Conservation (phyloP, 129 eudicot genomes). For the Mikania micrantha region DNA sequence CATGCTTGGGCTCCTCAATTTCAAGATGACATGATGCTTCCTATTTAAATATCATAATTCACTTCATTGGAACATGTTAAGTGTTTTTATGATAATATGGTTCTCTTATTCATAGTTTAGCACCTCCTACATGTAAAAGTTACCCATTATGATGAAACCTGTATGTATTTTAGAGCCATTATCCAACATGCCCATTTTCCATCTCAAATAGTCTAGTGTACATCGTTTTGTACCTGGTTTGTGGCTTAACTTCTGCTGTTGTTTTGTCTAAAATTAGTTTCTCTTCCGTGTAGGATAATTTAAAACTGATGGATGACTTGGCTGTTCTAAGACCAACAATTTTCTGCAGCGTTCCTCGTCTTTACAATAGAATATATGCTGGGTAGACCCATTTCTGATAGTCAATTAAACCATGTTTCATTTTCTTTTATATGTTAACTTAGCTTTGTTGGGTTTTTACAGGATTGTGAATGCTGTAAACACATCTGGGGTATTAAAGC, state of each 20-base stretch:
- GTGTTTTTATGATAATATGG: neutral
- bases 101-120: neutral
- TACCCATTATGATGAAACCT: neutral
- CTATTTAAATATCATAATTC: neutral
- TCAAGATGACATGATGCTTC: neutral
- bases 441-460: constrained; percentile 8
- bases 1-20: neutral
- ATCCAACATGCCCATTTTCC: neutral
- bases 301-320: constrained; percentile 95
- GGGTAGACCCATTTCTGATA: constrained; percentile 43
- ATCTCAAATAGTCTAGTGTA: neutral
- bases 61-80: neutral
- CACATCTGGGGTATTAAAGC: constrained; percentile 68
- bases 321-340: constrained; percentile 85
- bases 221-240: neutral
- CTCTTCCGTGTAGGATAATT: constrained; percentile 62
- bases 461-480: constrained; percentile 89
- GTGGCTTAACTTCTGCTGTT: neutral
- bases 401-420: constrained; percentile 9
- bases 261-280: constrained; percentile 1
- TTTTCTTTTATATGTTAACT: neutral
- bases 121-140: neutral
- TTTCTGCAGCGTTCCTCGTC: constrained; percentile 94
- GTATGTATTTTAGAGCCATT: neutral
- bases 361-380: constrained; percentile 91